Evolutionary conservation across 306 rosid species (phyloP), one percentile per base, ranked within the genome.

Genomic region (Malus sieversii): DNA sequence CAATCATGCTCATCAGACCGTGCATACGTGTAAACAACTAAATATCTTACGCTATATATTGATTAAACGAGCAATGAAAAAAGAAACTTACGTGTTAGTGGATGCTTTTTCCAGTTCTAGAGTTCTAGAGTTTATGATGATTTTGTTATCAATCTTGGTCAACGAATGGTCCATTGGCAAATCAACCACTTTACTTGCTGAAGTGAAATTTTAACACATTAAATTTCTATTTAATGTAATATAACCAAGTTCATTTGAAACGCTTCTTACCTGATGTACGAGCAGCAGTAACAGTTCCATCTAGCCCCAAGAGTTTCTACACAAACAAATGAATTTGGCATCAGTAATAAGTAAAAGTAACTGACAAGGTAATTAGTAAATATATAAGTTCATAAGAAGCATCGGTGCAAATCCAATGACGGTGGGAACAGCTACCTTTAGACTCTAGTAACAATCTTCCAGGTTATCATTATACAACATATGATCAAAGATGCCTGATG

Each of bases 291-390:
- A 69, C 76, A 69, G 53, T 70, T 74, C 68, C 88, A 78, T 89
- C 88, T 29, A 96, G 92, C 74, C 97, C 98, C 85, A 92, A 82
- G 66, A 89, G 82, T 85, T 79, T 65, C 99, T 96, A 71, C 80
- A 84, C 42, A 72, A 80, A 20, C 23, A 18, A 6, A 7, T 25
- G 35, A 61, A 76, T 45, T 20, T 59, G 65, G 20, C 1, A 53
- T 19, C 44, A 22, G 20, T 25, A 70, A 45, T 5, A 14, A 27
- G 29, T 27, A 27, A 27, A 27, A 27, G 29, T 27, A 27, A 27
- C 29, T 2, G 29, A 27, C 29, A 27, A 27, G 29, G 29, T 27
- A 27, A 27, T 27, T 27, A 27, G 29, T 27, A 27, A 27, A 27
- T 27, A 27, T 27, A 27, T 1, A 27, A 27, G 29, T 27, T 27